phyloP scores from a whole-genome alignment of 768 basidiomycete species.

The Rhodotorula kratochvilovae region DNA sequence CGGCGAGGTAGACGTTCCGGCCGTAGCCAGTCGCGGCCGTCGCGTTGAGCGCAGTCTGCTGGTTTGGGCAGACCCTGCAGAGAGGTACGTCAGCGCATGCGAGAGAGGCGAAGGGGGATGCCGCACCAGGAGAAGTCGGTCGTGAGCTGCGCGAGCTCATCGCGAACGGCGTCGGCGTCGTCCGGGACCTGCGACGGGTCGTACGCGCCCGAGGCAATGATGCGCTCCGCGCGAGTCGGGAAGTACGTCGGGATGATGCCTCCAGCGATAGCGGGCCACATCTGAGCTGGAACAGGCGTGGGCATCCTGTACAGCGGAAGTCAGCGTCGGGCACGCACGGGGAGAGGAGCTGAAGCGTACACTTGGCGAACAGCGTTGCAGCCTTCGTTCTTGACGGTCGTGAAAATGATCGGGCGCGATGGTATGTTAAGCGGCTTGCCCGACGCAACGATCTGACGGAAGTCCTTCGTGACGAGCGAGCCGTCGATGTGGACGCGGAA shows the following conservation, averaged over 20 bases:
- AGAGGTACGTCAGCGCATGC: neutral
- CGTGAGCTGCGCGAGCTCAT: conserved; percentile 15
- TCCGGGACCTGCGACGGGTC: neutral
- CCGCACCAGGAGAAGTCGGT: conserved; percentile 38
- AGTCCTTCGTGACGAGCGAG: conserved; percentile 56
- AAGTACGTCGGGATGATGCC: conserved; percentile 52
- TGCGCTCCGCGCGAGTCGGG: conserved; percentile 53
- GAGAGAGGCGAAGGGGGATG: neutral
- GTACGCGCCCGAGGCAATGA: conserved; percentile 42
- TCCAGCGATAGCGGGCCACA: conserved; percentile 45
- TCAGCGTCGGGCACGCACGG: neutral
- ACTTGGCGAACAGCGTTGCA: conserved; percentile 49
- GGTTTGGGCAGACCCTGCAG: conserved; percentile 33
- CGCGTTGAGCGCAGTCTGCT: conserved; percentile 23
- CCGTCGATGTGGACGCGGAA: conserved; percentile 67
- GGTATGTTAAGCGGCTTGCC: neutral
- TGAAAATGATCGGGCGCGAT: conserved; percentile 55
- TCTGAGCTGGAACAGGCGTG: conserved; percentile 22
- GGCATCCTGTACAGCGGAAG: too few species aligned
- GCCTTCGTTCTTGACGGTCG: conserved; percentile 69
- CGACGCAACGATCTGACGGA: neutral
- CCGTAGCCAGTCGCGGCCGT: neutral
- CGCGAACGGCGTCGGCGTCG: conserved; percentile 1
- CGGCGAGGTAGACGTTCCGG: conserved; percentile 20
- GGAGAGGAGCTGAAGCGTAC: conserved; percentile 32